These are phyloP conservation scores for Brassica hybrid DNA, from an alignment of 441 rosid genomes.

Conservation along the genomic window DNA sequence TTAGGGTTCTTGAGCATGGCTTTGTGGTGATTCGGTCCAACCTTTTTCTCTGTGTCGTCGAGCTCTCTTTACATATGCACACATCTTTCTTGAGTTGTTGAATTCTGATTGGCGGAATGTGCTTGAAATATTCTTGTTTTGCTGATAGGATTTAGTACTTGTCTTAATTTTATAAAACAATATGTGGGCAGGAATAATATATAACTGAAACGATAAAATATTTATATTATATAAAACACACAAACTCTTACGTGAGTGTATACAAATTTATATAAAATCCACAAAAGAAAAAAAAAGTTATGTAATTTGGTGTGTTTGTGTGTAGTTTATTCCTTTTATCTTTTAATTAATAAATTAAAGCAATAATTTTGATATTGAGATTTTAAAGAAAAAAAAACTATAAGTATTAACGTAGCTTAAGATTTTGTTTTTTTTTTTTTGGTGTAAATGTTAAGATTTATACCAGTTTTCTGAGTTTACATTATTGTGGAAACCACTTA, in stretches of 20 bases:
- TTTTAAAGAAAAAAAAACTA: not conserved
- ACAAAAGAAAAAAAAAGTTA: not conserved
- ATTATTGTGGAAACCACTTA: too few relatives aligned
- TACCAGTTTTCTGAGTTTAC: too few relatives aligned
- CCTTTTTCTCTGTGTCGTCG: conserved; percentile 8
- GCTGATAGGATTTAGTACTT: conserved; percentile 15
- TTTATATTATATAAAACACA: not conserved
- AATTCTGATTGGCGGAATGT: conserved; percentile 15
- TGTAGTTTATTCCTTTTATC: not conserved
- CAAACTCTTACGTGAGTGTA: not conserved
- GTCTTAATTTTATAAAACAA: not conserved
- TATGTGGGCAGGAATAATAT: not conserved
- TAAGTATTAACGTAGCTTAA: not conserved
- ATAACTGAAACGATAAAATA: not conserved
- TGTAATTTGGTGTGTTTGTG: not conserved
- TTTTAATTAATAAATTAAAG: not conserved
- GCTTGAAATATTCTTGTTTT: conserved; percentile 7
- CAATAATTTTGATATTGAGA: not conserved
- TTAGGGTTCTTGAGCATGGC: conserved; percentile 33
- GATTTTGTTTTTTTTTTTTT: not conserved
- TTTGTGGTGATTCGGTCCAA: conserved; percentile 10
- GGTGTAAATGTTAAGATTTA: too few relatives aligned
- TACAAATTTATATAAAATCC: not conserved
- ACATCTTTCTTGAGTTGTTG: conserved; percentile 1
- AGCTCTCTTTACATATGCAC: conserved; percentile 5